Conservation (phyloP, 2,329 filamentous ascomycete genomes). For the Plectosphaerella sp. region DNA sequence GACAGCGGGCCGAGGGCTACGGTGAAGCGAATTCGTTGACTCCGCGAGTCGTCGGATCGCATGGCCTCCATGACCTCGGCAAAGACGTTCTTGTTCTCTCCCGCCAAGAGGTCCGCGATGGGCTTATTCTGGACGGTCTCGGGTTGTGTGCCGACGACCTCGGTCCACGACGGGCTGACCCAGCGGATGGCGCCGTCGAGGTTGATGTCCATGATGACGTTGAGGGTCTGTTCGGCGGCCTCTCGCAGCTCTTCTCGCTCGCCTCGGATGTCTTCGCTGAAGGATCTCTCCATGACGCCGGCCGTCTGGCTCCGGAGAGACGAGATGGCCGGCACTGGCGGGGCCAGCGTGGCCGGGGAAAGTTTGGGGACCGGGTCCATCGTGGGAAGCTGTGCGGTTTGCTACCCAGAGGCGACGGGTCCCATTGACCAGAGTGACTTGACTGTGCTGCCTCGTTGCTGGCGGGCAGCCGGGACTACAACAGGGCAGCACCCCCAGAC, state of each 20-base stretch:
- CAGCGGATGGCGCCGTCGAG: conserved; percentile 88
- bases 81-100: conserved; percentile 76
- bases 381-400: conserved; percentile 20
- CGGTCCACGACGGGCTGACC: conserved; percentile 94
- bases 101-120: conserved; percentile 75
- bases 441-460: conserved; percentile 10
- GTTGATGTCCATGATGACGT: conserved; percentile 91
- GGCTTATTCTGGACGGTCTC: conserved; percentile 69
- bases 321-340: conserved; percentile 40
- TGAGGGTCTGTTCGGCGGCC: conserved; percentile 92
- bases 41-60: conserved; percentile 88
- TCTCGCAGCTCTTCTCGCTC: conserved; percentile 92
- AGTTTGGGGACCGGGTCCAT: conserved; percentile 41
- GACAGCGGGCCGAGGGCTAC: conserved; percentile 67
- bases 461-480: conserved; percentile 46
- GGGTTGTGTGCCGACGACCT: conserved; percentile 78
- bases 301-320: conserved; percentile 46
- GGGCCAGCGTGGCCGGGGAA: conserved; percentile 33
- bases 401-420: conserved; percentile 21
- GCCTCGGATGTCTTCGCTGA: conserved; percentile 87
- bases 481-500: conserved; percentile 36
- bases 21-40: conserved; percentile 81
- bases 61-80: conserved; percentile 80
- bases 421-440: conserved; percentile 22
- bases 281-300: conserved; percentile 56